Evolutionary conservation across 345 rosid genomes (phyloP).

Genomic region (Citrus mangshanensis): DNA sequence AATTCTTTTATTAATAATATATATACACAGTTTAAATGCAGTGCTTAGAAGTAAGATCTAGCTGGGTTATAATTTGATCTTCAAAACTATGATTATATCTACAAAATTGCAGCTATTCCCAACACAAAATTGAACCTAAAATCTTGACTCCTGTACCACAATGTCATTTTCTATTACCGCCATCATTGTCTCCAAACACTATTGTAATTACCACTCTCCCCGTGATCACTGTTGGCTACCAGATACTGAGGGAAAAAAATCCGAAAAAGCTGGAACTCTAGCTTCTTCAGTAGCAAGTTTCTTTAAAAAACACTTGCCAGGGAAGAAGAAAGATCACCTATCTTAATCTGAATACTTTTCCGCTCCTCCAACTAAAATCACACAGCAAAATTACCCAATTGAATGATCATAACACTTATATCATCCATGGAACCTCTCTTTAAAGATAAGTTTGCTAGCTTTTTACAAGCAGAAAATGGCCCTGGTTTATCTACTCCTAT

Average conservation of each 20-base stretch:
- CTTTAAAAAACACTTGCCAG: conserved; percentile 14
- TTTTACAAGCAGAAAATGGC: conserved; percentile 51
- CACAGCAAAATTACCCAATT: conserved; percentile 31
- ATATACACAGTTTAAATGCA: not conserved
- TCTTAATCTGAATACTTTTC: not conserved
- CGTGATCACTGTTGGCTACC: not conserved
- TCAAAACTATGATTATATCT: not conserved
- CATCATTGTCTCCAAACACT: not conserved
- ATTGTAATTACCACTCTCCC: not conserved
- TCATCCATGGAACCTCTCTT: conserved; percentile 73
- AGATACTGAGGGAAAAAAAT: not conserved
- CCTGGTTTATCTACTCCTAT: conserved; percentile 40
- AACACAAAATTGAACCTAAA: not conserved
- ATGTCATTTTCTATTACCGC: not conserved
- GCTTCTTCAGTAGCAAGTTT: conserved; percentile 5
- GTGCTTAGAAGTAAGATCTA: not conserved
- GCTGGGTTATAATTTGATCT: not conserved
- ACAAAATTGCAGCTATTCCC: not conserved
- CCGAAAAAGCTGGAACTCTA: not conserved
- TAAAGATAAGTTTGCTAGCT: conserved; percentile 59
- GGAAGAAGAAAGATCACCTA: not conserved
- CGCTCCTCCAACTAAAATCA: not conserved
- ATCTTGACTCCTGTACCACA: not conserved
- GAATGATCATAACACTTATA: conserved; percentile 63
- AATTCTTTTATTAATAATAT: not conserved